A percentile compares a stretch with the other conserved stretches of the same genome.
phyloP scores from a whole-genome alignment of 208 protist species.

The Trypanosoma grayi region DNA sequence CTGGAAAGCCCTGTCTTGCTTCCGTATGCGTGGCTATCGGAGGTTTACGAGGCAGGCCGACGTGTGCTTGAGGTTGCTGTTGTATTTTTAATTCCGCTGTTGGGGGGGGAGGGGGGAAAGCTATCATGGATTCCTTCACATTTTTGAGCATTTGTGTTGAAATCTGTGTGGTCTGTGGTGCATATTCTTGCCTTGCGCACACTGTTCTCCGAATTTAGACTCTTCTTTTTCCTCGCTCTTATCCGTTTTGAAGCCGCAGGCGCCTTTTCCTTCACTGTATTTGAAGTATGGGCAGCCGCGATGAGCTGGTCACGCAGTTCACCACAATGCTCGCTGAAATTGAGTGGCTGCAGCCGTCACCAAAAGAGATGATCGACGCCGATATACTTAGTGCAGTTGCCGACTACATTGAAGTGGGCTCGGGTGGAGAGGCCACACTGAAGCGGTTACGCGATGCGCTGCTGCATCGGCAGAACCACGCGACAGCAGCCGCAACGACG shows the following conservation, averaged over 20 bases:
- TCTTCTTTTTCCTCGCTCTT: too few species aligned
- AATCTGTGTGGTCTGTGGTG: too few species aligned
- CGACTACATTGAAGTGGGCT: conserved; percentile 26
- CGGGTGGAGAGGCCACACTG: conserved; percentile 2
- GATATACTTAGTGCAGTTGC: conserved; percentile 17
- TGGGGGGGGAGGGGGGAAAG: conserved; percentile 4
- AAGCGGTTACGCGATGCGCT: conserved; percentile 6
- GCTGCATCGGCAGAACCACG: too few species aligned
- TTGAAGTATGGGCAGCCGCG: conserved; percentile 5
- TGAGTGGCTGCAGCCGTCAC: not conserved
- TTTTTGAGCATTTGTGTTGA: too few species aligned
- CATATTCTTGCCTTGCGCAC: too few species aligned
- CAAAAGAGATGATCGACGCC: not conserved
- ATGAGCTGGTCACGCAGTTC: conserved; percentile 12
- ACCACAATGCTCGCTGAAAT: conserved; percentile 18
- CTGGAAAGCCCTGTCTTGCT: not conserved
- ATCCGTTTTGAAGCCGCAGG: too few species aligned
- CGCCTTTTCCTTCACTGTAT: not conserved
- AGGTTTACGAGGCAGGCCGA: conserved; percentile 2
- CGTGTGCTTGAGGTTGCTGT: conserved; percentile 17
- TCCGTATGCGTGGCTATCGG: not conserved
- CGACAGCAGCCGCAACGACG: not conserved
- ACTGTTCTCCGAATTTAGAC: too few species aligned
- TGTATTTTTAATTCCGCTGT: conserved; percentile 2
- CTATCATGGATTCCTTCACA: conserved; percentile 7